phyloP scores from a whole-genome alignment of 148 eudicot species.

The Vaccinium vitisidaea region DNA sequence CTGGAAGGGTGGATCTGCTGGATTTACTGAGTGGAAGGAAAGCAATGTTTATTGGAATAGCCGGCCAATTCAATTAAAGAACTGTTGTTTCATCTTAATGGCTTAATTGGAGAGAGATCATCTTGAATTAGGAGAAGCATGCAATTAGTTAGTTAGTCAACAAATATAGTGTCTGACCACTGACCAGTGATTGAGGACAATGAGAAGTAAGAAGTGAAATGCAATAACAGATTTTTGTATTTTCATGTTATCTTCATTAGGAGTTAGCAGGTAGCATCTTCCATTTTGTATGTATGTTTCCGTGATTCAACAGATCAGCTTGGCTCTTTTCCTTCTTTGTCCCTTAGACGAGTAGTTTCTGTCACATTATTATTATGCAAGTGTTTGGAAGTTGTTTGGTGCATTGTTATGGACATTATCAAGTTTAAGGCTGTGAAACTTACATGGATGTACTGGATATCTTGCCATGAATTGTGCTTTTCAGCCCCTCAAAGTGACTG shows the following conservation, averaged over 20 bases:
- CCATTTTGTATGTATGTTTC: background rate
- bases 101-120: background rate
- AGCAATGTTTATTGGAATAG: background rate
- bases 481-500: background rate
- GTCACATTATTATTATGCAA: background rate
- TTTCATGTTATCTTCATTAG: background rate
- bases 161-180: background rate
- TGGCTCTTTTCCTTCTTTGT: background rate
- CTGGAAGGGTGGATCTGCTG: background rate
- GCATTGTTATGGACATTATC: background rate
- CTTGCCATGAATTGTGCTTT: background rate
- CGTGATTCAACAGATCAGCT: background rate
- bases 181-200: background rate
- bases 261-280: background rate
- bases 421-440: background rate
- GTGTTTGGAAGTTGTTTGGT: background rate
- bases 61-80: background rate
- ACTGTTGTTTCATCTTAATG: background rate
- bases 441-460: background rate
- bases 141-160: background rate
- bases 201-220: background rate
- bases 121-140: background rate
- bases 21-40: background rate
- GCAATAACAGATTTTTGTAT: background rate
- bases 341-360: background rate